Conservation (phyloP, 2,329 filamentous ascomycete genomes). For the Epichloe sp. region DNA sequence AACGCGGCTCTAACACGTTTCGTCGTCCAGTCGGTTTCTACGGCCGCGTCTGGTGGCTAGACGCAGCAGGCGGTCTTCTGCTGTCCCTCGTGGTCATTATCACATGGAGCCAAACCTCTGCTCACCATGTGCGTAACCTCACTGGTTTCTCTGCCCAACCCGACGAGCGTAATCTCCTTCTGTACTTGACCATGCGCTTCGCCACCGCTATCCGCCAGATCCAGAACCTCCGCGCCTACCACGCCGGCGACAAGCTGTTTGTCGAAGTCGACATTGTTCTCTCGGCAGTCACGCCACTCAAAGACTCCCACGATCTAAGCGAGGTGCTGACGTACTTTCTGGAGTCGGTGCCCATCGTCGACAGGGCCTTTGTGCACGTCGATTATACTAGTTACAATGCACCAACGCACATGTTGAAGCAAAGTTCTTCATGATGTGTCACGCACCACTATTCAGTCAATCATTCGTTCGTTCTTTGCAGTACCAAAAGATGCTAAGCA, state of each 20-base stretch:
- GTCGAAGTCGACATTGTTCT: conserved; percentile 74
- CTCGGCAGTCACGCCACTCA: conserved; percentile 59
- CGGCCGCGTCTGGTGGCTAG: conserved; percentile 69
- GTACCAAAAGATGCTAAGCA: no score
- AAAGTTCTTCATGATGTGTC: conserved; percentile 9
- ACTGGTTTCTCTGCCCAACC: conserved; percentile 67
- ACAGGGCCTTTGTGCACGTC: conserved; percentile 56
- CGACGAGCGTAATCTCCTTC: conserved; percentile 70
- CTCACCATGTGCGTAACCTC: conserved; percentile 67
- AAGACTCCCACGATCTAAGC: conserved; percentile 68
- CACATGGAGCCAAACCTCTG: conserved; percentile 64
- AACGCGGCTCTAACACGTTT: neutral
- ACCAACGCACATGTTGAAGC: conserved; percentile 42
- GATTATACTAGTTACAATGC: conserved; percentile 51
- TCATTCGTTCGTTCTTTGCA: neutral
- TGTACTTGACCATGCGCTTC: conserved; percentile 91
- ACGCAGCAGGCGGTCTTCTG: conserved; percentile 63
- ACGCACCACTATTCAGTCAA: neutral
- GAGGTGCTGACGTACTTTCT: conserved; percentile 74
- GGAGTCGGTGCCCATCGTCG: conserved; percentile 70
- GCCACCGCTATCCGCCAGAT: conserved; percentile 78
- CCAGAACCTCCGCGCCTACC: conserved; percentile 73
- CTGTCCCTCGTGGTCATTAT: conserved; percentile 69
- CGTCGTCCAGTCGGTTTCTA: conserved; percentile 52
- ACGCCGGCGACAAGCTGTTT: conserved; percentile 73